These are phyloP conservation scores for Edaphochlamys debaryana DNA, from an alignment of 139 green algal genomes.

Conservation along the genomic window DNA sequence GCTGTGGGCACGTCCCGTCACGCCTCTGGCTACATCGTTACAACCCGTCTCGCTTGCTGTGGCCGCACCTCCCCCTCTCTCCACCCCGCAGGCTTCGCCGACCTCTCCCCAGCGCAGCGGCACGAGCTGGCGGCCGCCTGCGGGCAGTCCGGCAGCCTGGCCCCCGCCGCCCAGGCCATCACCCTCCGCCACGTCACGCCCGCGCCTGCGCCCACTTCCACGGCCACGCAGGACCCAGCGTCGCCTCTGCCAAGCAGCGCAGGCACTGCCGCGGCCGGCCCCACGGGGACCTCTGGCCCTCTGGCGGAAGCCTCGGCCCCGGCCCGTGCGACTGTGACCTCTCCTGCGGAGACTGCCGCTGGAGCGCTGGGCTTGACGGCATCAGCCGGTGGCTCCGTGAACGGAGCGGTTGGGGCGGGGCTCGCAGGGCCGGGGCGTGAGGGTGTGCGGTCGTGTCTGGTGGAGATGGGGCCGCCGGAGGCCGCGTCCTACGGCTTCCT, in stretches of 20 bases:
- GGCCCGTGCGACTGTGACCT: too few relatives aligned
- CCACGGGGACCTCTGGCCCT: too few relatives aligned
- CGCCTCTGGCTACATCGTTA: neutral
- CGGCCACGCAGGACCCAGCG: neutral
- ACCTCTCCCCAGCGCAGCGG: neutral
- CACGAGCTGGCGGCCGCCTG: neutral
- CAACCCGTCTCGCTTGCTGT: neutral
- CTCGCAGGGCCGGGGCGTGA: too few relatives aligned
- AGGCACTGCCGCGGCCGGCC: too few relatives aligned
- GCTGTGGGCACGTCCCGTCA: neutral
- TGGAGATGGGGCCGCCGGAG: neutral
- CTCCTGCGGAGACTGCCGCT: too few relatives aligned
- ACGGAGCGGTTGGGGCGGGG: too few relatives aligned
- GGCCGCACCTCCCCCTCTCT: neutral
- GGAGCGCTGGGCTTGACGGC: too few relatives aligned
- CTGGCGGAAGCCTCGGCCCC: too few relatives aligned
- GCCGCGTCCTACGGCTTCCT: conserved; percentile 5
- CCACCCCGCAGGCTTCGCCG: neutral
- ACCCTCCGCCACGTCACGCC: neutral
- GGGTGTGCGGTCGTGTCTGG: too few relatives aligned
- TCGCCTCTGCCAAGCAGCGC: neutral
- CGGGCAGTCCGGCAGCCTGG: neutral
- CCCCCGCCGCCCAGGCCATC: neutral
- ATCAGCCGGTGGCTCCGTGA: too few relatives aligned
- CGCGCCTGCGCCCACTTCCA: neutral